A percentile compares a stretch with the other conserved stretches of the same genome.
Conservation (phyloP, 1,284 basidiomycete genomes). For the Moesziomyces antarcticus region DNA sequence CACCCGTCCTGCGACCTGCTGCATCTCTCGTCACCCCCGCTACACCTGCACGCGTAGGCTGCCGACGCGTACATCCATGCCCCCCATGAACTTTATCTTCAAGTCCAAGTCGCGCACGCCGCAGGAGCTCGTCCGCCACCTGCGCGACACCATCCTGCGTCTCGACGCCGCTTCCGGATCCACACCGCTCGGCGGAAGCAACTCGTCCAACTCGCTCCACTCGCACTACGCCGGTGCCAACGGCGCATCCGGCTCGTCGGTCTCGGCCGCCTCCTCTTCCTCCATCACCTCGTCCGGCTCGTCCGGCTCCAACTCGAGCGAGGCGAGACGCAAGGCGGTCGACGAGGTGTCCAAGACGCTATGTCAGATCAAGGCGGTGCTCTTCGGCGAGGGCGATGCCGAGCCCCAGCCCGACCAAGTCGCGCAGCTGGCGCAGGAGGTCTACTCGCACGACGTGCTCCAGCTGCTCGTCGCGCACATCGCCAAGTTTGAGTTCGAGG, state of each 20-base stretch:
- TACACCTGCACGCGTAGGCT: not conserved
- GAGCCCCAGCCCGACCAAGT: conserved; percentile 77
- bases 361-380: conserved; percentile 85
- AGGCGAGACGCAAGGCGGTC: conserved; percentile 73
- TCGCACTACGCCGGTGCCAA: conserved; percentile 12
- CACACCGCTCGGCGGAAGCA: conserved; percentile 14
- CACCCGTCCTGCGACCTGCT: too few species aligned
- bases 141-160: conserved; percentile 57
- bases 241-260: conserved; percentile 17
- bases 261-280: conserved; percentile 9
- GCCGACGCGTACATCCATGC: conserved; percentile 1
- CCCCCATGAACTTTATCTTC: conserved; percentile 67
- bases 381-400: conserved; percentile 81
- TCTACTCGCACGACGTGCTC: conserved; percentile 89
- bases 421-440: conserved; percentile 89
- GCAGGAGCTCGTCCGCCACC: conserved; percentile 57
- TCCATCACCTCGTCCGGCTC: conserved; percentile 19
- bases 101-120: conserved; percentile 63
- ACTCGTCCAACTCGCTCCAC: conserved; percentile 29
- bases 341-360: conserved; percentile 90
- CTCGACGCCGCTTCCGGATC: conserved; percentile 44
- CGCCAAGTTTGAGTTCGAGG: conserved; percentile 90
- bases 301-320: conserved; percentile 12
- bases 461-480: conserved; percentile 84
- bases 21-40: too few species aligned